Conservation (phyloP, 306 rosid species). For the Quercus mongolica region DNA sequence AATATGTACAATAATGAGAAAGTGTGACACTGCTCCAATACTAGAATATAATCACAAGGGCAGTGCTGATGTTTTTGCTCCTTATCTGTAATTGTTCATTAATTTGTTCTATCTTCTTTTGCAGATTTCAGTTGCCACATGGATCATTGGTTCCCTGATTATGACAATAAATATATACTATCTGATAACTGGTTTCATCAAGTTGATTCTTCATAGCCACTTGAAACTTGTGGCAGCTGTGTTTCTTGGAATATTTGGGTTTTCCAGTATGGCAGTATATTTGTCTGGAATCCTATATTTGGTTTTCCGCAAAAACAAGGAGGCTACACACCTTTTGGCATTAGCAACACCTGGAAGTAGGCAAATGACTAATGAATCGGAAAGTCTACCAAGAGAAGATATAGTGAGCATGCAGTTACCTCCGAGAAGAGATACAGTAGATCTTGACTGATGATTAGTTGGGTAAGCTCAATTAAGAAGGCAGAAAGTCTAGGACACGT, state of each 20-base stretch:
- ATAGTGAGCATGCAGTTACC: conserved; percentile 90
- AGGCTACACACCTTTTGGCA: conserved; percentile 57
- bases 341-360: conserved; percentile 60
- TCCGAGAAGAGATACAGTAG: conserved; percentile 50
- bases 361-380: conserved; percentile 40
- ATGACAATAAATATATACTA: conserved; percentile 87
- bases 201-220: conserved; percentile 63
- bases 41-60: background rate
- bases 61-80: background rate
- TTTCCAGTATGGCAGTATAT: conserved; percentile 70
- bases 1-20: background rate
- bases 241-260: conserved; percentile 77
- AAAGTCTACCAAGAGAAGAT: conserved; percentile 69
- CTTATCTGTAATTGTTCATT: conserved; percentile 14
- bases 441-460: conserved; percentile 40
- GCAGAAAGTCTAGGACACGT: background rate
- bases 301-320: conserved; percentile 64
- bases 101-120: conserved; percentile 8
- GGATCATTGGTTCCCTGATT: conserved; percentile 64
- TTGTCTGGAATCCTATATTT: conserved; percentile 75
- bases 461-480: conserved; percentile 11
- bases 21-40: background rate
- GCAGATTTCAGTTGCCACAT: conserved; percentile 72
- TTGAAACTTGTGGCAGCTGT: conserved; percentile 41
- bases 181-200: conserved; percentile 58